Percentiles rank a stretch among this genome's conserved stretches.
These are phyloP conservation scores for Byssoonygena ceratinophila DNA, from an alignment of 2,329 filamentous ascomycete genomes.

Conservation along the genomic window DNA sequence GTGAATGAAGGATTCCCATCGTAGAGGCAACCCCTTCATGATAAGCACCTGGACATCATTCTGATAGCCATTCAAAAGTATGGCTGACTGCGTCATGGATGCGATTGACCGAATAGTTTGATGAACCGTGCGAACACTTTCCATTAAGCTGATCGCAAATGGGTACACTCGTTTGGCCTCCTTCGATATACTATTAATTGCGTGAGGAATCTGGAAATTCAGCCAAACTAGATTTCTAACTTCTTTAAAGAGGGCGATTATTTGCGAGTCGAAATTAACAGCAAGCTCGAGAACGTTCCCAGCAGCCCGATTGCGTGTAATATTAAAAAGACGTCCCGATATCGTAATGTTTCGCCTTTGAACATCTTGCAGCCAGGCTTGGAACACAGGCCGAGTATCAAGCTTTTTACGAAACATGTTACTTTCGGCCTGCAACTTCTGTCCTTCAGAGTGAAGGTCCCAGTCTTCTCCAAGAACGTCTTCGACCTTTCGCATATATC, in stretches of 20 bases:
- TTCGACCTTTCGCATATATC: constrained; percentile 98
- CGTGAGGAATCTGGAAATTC: constrained; percentile 85
- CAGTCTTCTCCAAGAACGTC: constrained; percentile 91
- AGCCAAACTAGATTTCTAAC: constrained; percentile 93
- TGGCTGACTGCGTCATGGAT: constrained; percentile 75
- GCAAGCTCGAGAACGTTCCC: constrained; percentile 78
- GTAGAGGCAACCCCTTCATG: constrained; percentile 73
- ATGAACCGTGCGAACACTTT: constrained; percentile 86
- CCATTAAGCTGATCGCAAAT: constrained; percentile 95
- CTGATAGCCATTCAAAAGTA: constrained; percentile 79
- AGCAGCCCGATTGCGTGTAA: constrained; percentile 76
- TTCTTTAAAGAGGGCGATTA: constrained; percentile 97
- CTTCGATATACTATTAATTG: constrained; percentile 90
- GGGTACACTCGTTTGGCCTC: constrained; percentile 98
- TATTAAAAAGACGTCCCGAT: constrained; percentile 80
- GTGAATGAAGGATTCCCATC: constrained; percentile 97
- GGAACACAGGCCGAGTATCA: constrained; percentile 84
- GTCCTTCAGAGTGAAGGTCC: constrained; percentile 86
- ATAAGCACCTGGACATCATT: constrained; percentile 81
- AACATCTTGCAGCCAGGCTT: constrained; percentile 89
- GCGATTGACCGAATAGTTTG: constrained; percentile 78
- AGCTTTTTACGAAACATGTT: constrained; percentile 93
- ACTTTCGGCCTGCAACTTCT: constrained; percentile 85
- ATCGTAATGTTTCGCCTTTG: constrained; percentile 82
- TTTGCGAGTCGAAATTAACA: constrained; percentile 94